Conservation (phyloP, 2,329 filamentous ascomycete species). For the Verticillium nonalfalfae region DNA sequence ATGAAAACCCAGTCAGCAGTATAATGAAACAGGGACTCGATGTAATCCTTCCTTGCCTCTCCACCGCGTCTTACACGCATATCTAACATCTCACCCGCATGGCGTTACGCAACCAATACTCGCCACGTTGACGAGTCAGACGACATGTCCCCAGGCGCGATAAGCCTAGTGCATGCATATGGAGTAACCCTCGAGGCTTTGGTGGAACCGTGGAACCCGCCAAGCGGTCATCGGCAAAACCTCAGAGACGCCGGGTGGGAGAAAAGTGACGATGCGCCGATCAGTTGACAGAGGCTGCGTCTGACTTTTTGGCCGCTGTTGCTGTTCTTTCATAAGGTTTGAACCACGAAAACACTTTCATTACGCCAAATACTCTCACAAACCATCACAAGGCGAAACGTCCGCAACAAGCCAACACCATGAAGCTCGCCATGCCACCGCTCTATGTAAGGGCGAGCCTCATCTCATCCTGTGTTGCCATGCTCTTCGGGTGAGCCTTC, state of each 20-base stretch:
- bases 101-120: neutral
- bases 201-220: neutral
- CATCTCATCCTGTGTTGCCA: conserved; percentile 21
- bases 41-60: neutral
- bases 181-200: neutral
- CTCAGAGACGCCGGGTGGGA: neutral
- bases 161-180: neutral
- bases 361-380: neutral
- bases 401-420: neutral
- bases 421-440: conserved; percentile 9
- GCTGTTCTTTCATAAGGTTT: neutral
- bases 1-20: no score
- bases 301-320: neutral
- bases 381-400: neutral
- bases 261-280: neutral
- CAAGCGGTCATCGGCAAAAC: neutral
- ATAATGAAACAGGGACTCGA: no score
- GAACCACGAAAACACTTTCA: neutral
- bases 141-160: neutral
- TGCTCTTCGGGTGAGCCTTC: conserved; percentile 21
- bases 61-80: neutral
- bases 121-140: neutral
- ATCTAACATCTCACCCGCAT: neutral
- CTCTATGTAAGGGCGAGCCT: conserved; percentile 22
- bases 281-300: neutral